A percentile compares a stretch with the other conserved stretches of the same genome.
These are phyloP conservation scores for Gossypium anomalum DNA, from an alignment of 345 rosid species.

Conservation along the genomic window DNA sequence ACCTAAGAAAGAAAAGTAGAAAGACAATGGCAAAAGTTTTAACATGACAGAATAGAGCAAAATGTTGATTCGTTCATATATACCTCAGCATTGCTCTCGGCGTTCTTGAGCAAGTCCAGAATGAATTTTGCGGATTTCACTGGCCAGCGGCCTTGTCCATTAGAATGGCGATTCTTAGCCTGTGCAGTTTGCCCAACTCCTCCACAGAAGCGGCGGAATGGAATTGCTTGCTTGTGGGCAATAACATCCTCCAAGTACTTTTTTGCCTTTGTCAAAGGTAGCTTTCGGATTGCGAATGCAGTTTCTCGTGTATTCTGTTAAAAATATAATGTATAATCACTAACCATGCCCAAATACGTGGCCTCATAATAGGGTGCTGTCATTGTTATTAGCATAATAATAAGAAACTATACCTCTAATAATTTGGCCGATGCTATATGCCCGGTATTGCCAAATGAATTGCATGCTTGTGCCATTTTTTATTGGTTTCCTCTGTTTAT, in stretches of 20 bases:
- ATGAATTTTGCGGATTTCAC: no score
- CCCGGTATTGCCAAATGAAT: no score
- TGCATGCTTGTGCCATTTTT: no score
- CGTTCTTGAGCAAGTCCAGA: slow-evolving; percentile 8
- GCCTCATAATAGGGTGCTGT: neutral
- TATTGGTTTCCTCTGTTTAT: no score
- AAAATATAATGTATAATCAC: neutral
- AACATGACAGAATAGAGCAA: neutral
- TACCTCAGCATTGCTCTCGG: slow-evolving; percentile 56
- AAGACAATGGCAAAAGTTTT: neutral
- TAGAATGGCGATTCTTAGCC: slow-evolving; percentile 74
- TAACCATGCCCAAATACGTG: neutral
- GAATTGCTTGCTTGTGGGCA: slow-evolving; percentile 78
- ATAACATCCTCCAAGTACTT: slow-evolving; percentile 74
- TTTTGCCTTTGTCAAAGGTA: slow-evolving; percentile 63
- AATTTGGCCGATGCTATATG: no score
- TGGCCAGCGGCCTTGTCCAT: slow-evolving; percentile 55
- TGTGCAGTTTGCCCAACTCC: slow-evolving; percentile 79
- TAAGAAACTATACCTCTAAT: no score
- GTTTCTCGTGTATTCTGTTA: slow-evolving; percentile 71
- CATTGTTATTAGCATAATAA: neutral
- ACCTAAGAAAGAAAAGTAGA: slow-evolving; percentile 30
- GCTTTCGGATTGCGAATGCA: slow-evolving; percentile 53
- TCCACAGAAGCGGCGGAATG: slow-evolving; percentile 69
- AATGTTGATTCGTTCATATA: neutral